These are phyloP conservation scores for Dendrobium officinale DNA, from an alignment of 106 monocot genomes.

Conservation along the genomic window DNA sequence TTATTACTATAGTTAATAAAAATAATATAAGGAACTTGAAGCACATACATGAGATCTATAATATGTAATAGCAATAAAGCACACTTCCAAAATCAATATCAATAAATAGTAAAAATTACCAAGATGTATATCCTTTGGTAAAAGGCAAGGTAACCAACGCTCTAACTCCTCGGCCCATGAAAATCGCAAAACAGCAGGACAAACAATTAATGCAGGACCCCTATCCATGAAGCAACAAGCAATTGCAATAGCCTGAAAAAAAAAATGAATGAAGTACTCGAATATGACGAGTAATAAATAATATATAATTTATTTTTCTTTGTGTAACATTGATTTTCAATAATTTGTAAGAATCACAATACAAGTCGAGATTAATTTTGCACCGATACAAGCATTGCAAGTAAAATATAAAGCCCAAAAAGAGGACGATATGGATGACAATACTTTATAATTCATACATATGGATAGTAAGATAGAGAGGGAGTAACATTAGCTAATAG, in stretches of 20 bases:
- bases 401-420: neutral
- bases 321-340: neutral
- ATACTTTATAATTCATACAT: neutral
- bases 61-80: neutral
- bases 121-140: constrained; percentile 94
- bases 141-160: constrained; percentile 73
- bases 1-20: neutral
- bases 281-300: neutral
- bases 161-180: constrained; percentile 99
- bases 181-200: constrained; percentile 90
- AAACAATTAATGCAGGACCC: constrained; percentile 77
- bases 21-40: neutral
- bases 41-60: neutral
- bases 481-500: neutral
- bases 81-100: neutral
- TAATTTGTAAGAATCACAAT: neutral
- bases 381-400: neutral
- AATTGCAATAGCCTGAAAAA: constrained; percentile 86
- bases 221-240: constrained; percentile 71
- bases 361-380: neutral
- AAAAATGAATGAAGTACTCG: neutral
- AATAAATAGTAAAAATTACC: constrained; percentile 29
- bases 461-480: neutral
- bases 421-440: neutral
- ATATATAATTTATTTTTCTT: neutral